Evolutionary conservation across 345 rosid species (phyloP), one percentile per base, ranked within the genome.

Genomic region (Atalantia buxifolia): DNA sequence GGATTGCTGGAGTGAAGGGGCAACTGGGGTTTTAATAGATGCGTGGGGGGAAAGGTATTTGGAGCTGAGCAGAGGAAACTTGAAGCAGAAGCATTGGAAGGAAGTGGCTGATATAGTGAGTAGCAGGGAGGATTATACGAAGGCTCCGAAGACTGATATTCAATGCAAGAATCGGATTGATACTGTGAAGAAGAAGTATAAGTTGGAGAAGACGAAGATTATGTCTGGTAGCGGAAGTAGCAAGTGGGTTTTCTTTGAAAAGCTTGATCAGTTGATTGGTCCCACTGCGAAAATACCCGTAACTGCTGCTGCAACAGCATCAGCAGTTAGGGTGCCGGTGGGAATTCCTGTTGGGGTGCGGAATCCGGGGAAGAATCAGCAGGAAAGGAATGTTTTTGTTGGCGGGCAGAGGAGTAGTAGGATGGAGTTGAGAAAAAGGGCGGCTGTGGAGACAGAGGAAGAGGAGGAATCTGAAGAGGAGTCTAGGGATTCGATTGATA

Each of bases 151-250:
- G 60, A 94, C 93, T 6, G 98, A 96, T 77, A 88, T 96, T 24
- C 98, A 96, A 90, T 96, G 99, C 79, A 96, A 96, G 94, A 93
- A 95, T 78, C 88, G 98, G 70, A 93, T 95, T 66, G 98, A 95
- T 77, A 95, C 98, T 40, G 97, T 96, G 9, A 96, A 96, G 91
- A 94, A 94, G 89, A 96, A 94, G 91, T 96, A 94, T 82, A 96
- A 96, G 86, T 72, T 83, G 69, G 98, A 96, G 86, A 94, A 88
- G 87, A 76, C 88, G 1, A 86, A 87, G 81, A 83, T 92, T 2
- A 81, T 86, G 14, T 81, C 85, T 4, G 93, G 91, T 53, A 89
- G 90, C 12, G 88, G 87, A 2, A 73, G 86, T 45, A 90, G 95
- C 66, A 87, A 86, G 40, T 96, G 99, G 99, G 86, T 87, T 10